Evolutionary conservation across 345 rosid species (phyloP).

Genomic region (Melaleuca quinquenervia): DNA sequence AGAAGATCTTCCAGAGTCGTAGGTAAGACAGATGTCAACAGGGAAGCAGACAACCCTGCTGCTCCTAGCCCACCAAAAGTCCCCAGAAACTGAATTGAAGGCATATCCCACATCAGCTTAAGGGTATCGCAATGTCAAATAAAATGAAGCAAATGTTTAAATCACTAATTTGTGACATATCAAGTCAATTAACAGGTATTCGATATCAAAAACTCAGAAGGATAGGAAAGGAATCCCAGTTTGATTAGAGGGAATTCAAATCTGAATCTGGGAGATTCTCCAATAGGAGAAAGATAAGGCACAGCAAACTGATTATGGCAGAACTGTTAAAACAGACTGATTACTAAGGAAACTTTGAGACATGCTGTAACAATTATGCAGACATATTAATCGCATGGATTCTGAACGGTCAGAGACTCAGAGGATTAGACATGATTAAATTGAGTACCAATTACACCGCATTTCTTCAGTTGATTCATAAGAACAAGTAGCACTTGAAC

Average conservation of each 20-base stretch:
- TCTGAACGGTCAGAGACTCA: not conserved
- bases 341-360: not conserved
- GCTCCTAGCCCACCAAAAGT: slow-evolving; percentile 89
- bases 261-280: not conserved
- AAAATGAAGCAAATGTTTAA: not conserved
- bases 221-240: not conserved
- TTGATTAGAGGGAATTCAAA: not conserved
- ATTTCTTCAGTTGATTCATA: not conserved
- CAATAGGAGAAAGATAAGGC: not conserved
- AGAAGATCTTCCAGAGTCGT: slow-evolving; percentile 92
- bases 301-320: not conserved
- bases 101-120: not conserved
- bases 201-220: not conserved
- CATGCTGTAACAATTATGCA: not conserved
- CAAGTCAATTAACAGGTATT: not conserved
- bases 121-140: not conserved
- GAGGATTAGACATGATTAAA: not conserved
- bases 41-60: slow-evolving; percentile 88
- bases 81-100: slow-evolving; percentile 48
- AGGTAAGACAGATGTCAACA: slow-evolving; percentile 74
- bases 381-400: not conserved
- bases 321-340: not conserved
- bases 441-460: not conserved
- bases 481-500: not conserved
- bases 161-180: not conserved